Base-by-base conservation (phyloP, 202 grass and related monocot species). In the Digitaria exilis region DNA sequence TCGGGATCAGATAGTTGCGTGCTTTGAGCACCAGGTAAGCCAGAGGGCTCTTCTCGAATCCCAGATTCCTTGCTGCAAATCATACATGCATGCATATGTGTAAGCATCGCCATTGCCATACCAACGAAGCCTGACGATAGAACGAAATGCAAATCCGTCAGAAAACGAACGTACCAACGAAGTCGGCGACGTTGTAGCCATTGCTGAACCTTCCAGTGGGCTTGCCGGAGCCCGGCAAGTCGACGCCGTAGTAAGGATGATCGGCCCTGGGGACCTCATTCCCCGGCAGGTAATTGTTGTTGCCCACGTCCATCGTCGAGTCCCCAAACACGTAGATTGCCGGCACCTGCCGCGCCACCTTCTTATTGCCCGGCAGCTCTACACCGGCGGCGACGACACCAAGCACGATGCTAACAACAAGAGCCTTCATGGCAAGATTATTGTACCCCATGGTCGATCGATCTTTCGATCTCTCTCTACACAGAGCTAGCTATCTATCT, bases 141-240 rank as follows among this genome's bases (percentile, higher is more conserved):
- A 37, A 37, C 35, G 35, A 37, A 37, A 37, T 39, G 37, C 37
- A 39, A 39, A 39, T 49, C 46, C n/a, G 19, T 55, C 8, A 55
- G 16, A 21, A 49, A 49, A 14, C 16, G 4, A 18, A 51, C 15
- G 7, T 12, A 82, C 85, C 79, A 11, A 84, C 39, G 63, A 45
- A 89, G 77, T 89, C 87, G 24, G 78, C 87, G 17, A 39, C 9
- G 63, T 80, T 75, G 66, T 88, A 88, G 69, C 89, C 89, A 15
- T 91, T 91, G 89, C 85, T 91, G 60, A 91, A 91, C 30, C 89
- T 84, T 45, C 89, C 89, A 63, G 89, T 88, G 4, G 85, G 69
- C 59, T 17, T 67, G 14, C 73, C 52, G 63, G 64, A 29, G 14
- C 31, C 29, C 14, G 85, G 76, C 30, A 67, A 59, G 30, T 89